These are phyloP conservation scores for Fragaria ananassa DNA, from an alignment of 306 rosid genomes.

Conservation along the genomic window DNA sequence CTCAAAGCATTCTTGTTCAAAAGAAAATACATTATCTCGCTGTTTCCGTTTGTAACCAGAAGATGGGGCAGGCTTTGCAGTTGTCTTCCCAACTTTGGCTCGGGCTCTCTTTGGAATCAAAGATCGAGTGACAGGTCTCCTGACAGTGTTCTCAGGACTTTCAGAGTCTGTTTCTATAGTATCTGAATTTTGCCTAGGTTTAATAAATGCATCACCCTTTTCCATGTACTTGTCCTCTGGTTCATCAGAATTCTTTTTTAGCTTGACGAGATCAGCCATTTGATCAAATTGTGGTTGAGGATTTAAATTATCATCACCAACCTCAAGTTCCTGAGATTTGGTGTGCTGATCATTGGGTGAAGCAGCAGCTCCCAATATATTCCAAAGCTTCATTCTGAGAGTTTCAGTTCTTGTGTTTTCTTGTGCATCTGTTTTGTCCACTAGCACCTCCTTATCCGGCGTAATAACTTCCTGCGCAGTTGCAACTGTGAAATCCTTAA, in stretches of 20 bases:
- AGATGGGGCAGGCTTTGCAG: conserved; percentile 35
- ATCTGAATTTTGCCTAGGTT: conserved; percentile 64
- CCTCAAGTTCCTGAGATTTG: conserved; percentile 39
- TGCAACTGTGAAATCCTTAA: conserved; percentile 52
- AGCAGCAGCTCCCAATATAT: conserved; percentile 69
- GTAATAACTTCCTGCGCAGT: conserved; percentile 31
- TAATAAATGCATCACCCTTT: conserved; percentile 36
- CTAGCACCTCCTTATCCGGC: conserved; percentile 38
- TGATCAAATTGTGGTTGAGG: conserved; percentile 40
- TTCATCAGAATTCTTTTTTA: conserved; percentile 49
- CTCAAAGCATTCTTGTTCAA: conserved; percentile 39
- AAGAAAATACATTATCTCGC: conserved; percentile 38
- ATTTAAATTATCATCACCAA: conserved; percentile 31
- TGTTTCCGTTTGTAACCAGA: conserved; percentile 36
- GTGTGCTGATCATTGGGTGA: conserved; percentile 45
- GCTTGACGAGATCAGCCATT: conserved; percentile 35
- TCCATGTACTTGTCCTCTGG: conserved; percentile 38
- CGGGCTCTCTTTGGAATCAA: conserved; percentile 47
- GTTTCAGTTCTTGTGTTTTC: conserved; percentile 56
- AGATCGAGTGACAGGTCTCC: conserved; percentile 70
- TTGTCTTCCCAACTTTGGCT: conserved; percentile 33
- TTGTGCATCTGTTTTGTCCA: conserved; percentile 39
- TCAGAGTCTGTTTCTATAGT: conserved; percentile 89
- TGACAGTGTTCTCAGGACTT: conserved; percentile 39
- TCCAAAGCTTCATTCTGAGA: conserved; percentile 78